Conservation (phyloP, 2,329 filamentous ascomycete genomes). For the Colletotrichum cuscutae region DNA sequence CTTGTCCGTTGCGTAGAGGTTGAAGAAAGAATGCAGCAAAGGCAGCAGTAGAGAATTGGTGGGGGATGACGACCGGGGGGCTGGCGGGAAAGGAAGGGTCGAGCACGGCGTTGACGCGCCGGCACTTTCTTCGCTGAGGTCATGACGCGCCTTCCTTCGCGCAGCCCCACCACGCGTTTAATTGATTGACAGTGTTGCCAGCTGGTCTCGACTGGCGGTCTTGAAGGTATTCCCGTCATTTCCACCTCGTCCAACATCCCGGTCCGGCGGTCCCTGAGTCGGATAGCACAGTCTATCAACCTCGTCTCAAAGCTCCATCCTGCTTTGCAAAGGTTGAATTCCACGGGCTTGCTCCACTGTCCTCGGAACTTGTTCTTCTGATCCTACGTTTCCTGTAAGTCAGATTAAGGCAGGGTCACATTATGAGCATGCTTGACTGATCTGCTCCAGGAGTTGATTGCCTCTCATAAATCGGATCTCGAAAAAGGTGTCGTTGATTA, state of each 20-base stretch:
- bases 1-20: background rate
- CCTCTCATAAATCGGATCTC: background rate
- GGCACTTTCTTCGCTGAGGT: conserved; percentile 1
- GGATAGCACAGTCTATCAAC: too few relatives aligned
- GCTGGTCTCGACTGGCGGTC: background rate
- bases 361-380: background rate
- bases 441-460: background rate
- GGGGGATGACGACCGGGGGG: background rate
- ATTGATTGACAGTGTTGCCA: background rate
- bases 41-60: background rate
- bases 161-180: conserved; percentile 23
- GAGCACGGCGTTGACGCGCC: conserved; percentile 13
- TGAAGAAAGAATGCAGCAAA: background rate
- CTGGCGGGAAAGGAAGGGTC: background rate
- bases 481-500: background rate
- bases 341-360: too few relatives aligned
- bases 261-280: too few relatives aligned
- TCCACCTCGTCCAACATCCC: too few relatives aligned
- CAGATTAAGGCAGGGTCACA: too few relatives aligned
- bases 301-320: too few relatives aligned
- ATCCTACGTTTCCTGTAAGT: background rate
- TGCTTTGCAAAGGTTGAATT: too few relatives aligned
- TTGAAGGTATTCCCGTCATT: too few relatives aligned
- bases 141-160: conserved; percentile 23
- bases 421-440: too few relatives aligned